Evolutionary conservation across 1,284 basidiomycete species (phyloP), one percentile per base, ranked within the genome.

Genomic region (Ustilago trichophora): DNA sequence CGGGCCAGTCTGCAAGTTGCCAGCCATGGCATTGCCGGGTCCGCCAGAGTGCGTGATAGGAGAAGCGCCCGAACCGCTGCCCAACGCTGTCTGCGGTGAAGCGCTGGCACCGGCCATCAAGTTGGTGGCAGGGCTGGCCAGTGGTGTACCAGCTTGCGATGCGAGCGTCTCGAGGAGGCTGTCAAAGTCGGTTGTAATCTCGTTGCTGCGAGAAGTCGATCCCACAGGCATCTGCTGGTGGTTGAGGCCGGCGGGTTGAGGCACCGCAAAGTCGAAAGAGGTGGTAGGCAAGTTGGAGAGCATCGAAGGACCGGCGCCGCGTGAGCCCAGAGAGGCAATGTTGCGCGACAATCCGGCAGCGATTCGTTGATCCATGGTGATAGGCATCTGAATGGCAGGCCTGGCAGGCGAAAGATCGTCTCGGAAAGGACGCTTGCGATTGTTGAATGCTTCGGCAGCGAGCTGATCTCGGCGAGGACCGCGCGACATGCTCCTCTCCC

Each of bases 291-390:
- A 33, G 24, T 63, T 64, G n/a, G 63, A 63, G 11, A 67, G 47
- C 34, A 74, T 47, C 15, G 68, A 49, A 3, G 45, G 15, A 10
- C 43, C 48, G 19, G 56, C 36, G 3, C 50, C 45, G 22, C 68
- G 70, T n/a, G 53, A 36, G 9, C 67, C 71, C 21, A 74, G 64
- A 25, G 71, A 43, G 2, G 77, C 75, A 12, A 75, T 48, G 43
- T 72, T 66, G 22, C 77, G 71, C 21, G 78, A 80, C n/a, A 80
- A 51, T 32, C 78, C 78, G 6, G 76, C 73, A 10, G 78, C 78
- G 21, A 80, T 63, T 1, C 78, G 73, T 51, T 80, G 76, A 36
- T 80, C 78, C 21, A 53, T 65, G 7, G 78, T 77, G 31, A 56
- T 71, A 3, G 76, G 75, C 16, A 74, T 62, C 27, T 63, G 64